Conservation (phyloP, 371 early-diverging fungal species). For the Rhizopus sp. region DNA sequence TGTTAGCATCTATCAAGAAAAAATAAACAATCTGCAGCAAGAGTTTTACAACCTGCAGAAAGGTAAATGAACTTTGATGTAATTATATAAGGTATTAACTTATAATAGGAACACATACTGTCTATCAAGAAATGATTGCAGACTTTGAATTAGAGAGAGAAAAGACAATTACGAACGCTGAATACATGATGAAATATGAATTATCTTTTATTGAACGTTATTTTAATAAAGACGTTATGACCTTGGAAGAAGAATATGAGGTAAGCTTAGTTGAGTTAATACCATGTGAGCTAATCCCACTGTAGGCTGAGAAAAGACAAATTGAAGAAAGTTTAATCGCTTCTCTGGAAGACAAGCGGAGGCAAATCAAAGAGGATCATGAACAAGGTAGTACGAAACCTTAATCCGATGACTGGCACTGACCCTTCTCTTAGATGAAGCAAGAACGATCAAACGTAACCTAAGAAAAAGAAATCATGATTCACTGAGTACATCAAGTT, state of each 20-base stretch:
- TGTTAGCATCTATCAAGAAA: conserved; percentile 22
- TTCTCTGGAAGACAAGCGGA: conserved; percentile 41
- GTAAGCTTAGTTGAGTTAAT: conserved; percentile 12
- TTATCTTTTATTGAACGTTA: conserved; percentile 32
- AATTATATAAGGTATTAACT: background rate
- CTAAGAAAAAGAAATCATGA: conserved; percentile 24
- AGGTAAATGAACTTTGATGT: conserved; percentile 11
- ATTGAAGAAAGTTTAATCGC: conserved; percentile 31
- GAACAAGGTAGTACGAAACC: conserved; percentile 22
- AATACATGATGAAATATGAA: conserved; percentile 39
- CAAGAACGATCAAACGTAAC: conserved; percentile 11
- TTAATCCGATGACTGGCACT: background rate
- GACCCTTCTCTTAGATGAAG: conserved; percentile 2
- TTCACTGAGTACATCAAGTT: background rate
- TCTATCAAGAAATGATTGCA: conserved; percentile 40
- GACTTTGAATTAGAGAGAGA: conserved; percentile 45
- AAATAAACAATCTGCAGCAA: conserved; percentile 24
- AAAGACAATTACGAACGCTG: conserved; percentile 34
- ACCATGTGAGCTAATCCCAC: background rate
- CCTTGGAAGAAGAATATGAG: conserved; percentile 47
- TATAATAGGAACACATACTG: conserved; percentile 42
- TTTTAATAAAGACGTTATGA: conserved; percentile 30
- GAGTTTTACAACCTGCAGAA: conserved; percentile 23
- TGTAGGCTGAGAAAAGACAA: conserved; percentile 3
- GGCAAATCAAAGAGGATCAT: conserved; percentile 36